Base-by-base conservation (phyloP, 2,329 filamentous ascomycete species). In the Penicillium sp. region DNA sequence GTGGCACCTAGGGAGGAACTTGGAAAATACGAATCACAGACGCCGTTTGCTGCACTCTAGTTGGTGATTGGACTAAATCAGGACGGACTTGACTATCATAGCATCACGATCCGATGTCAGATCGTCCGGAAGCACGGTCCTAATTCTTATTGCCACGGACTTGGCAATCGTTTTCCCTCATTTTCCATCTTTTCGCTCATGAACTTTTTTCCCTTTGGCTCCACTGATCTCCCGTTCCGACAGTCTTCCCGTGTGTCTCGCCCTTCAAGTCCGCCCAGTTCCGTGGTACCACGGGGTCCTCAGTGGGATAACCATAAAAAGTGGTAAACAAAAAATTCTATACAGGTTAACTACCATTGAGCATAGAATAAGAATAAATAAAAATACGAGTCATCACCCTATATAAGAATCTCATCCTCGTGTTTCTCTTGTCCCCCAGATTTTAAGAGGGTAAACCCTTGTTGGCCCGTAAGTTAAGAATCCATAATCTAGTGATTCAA, bases 31-130 rank as follows among this genome's bases (percentile, higher is more conserved):
- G 48, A 60, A 56, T 56, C 58, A 50, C 43, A 40, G 45, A 25
- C 42, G 40, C 50, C 35, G 47, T 53, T 49, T 40, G 41, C 40
- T 45, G 27, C 45, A 57, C 49, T 40, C 7, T 18, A 27, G 40
- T 45, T 44, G 29, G 40, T 56, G 54, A 62, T 58, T 59, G 62
- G 62, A 46, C 35, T 49, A 41, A 54, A 58, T 46, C 44, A 51
- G 53, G 54, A 59, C 55, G 54, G 54, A 56, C 48, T 54, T 37
- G 52, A 26, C 35, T 45, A 55, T 44, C 40, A 20, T 25, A 41
- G 49, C 31, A 47, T 54, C 57, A 63, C 55, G 57, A 62, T 60
- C 56, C 46, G 49, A 51, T 51, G 62, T 63, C 62, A 64, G 62
- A 64, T 64, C 61, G 51, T 23, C 49, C 25, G 26, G 20, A 31